A percentile compares a stretch with the other conserved stretches of the same genome.
phyloP scores from a whole-genome alignment of 164 flowering plant species.

The Magnolia officinalis region DNA sequence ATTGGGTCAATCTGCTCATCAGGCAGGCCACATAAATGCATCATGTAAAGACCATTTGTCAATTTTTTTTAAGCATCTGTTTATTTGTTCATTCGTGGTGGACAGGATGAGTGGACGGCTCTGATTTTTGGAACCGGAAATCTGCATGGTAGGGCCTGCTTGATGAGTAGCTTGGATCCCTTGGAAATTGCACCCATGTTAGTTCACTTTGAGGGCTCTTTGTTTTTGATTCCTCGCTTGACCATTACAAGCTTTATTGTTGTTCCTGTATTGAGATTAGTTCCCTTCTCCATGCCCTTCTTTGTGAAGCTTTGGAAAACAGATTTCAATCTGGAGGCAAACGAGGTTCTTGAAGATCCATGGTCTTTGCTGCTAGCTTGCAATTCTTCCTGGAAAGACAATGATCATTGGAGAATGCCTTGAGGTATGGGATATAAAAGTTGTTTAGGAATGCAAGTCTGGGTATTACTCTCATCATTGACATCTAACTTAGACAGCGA shows the following conservation, averaged over 20 bases:
- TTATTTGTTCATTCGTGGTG: too few relatives aligned
- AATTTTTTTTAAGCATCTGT: too few relatives aligned
- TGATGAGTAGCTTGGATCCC: background rate
- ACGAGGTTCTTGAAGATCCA: background rate
- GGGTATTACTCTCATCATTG: too few relatives aligned
- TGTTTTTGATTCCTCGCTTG: background rate
- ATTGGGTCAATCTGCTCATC: too few relatives aligned
- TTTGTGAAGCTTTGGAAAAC: slow-evolving; percentile 4
- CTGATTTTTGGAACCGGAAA: background rate
- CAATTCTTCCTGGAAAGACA: background rate
- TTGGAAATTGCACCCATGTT: background rate
- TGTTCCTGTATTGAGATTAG: background rate
- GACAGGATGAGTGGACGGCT: background rate
- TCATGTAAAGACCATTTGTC: too few relatives aligned
- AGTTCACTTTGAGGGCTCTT: background rate
- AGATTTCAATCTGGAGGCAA: background rate
- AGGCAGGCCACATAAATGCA: too few relatives aligned
- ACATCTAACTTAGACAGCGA: too few relatives aligned
- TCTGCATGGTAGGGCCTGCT: background rate
- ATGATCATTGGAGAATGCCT: background rate
- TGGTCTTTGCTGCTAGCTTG: background rate
- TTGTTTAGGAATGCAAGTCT: too few relatives aligned
- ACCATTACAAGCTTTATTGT: too few relatives aligned
- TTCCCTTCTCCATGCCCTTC: background rate
- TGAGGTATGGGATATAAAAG: background rate